Evolutionary conservation across 148 eudicot species (phyloP).

Genomic region (Persicaria maculosa): DNA sequence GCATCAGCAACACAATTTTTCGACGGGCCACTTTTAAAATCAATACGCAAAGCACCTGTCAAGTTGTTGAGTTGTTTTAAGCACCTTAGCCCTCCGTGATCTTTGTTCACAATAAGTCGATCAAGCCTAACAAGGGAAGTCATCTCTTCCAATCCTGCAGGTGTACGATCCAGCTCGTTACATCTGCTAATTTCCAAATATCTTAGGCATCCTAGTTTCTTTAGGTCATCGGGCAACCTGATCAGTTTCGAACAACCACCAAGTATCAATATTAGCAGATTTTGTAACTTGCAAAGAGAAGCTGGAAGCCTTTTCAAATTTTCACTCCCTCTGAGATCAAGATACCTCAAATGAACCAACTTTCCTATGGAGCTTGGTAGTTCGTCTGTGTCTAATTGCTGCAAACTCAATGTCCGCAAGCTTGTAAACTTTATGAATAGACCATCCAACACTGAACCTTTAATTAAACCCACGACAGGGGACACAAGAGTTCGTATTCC

Average conservation of each 20-base stretch:
- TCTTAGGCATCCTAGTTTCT: constrained; percentile 8
- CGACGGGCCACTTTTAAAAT: too few species aligned
- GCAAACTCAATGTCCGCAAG: constrained; percentile 10
- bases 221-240: constrained; percentile 8
- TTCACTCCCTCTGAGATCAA: too few species aligned
- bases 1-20: too few species aligned
- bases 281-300: constrained; percentile 13
- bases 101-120: neutral
- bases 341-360: too few species aligned
- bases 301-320: constrained; percentile 13
- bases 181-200: too few species aligned
- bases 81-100: too few species aligned
- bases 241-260: neutral
- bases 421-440: neutral
- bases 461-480: neutral
- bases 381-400: too few species aligned
- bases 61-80: too few species aligned
- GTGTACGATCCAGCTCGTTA: too few species aligned
- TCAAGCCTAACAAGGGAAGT: neutral
- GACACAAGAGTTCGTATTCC: neutral
- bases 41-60: too few species aligned
- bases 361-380: too few species aligned
- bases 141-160: too few species aligned
- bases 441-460: neutral
- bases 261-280: constrained; percentile 18